Evolutionary conservation across 164 flowering plant genomes (phyloP), one percentile per base, ranked within the genome.

Genomic region (Pachysandra terminalis): DNA sequence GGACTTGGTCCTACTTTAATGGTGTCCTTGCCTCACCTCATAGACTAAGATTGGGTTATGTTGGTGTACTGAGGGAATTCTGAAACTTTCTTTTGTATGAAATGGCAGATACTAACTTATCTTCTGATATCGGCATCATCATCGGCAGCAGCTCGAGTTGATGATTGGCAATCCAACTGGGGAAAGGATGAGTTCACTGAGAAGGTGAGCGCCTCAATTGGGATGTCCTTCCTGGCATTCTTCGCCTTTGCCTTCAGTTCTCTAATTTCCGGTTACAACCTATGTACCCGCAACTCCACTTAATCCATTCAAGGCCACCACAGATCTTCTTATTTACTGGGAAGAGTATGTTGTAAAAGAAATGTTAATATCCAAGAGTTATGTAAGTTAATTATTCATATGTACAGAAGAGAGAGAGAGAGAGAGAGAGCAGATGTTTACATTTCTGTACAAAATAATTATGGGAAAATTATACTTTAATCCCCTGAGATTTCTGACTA

Each of bases 51-150:
- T n/a, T n/a, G n/a, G n/a, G n/a, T n/a, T n/a, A 5, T 15, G 4
- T 45, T 3, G 51, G 3, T 2, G 24, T 21, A 12, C 59, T 21
- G 59, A 23, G 2, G 25, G 5, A 14, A 56, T 23, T n/a, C 9
- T 21, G 24, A 22, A 21, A 56, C 59, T 15, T 56, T 56, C 0
- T 66, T 45, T 66, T 45, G 56, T 54, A 65, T 70, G 2, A 58
- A 27, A 10, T 53, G 58, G 79, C 88, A 91, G 98, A 73, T 85
- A 59, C 72, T 94, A 48, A 88, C 98, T 14, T 94, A 94, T 80
- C 90, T 94, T 40, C 66, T 94, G 67, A 81, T 91, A 65, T 94
- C 98, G 19, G 88, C 98, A 60, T 82, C 98, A 48, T 90, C 98
- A 4, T 77, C 97, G 0, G 88, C 96, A 14, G 98, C 96, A 24